Conservation (phyloP, 192 early-diverging fungal genomes). For the Rhizoclosmatium globosum region DNA sequence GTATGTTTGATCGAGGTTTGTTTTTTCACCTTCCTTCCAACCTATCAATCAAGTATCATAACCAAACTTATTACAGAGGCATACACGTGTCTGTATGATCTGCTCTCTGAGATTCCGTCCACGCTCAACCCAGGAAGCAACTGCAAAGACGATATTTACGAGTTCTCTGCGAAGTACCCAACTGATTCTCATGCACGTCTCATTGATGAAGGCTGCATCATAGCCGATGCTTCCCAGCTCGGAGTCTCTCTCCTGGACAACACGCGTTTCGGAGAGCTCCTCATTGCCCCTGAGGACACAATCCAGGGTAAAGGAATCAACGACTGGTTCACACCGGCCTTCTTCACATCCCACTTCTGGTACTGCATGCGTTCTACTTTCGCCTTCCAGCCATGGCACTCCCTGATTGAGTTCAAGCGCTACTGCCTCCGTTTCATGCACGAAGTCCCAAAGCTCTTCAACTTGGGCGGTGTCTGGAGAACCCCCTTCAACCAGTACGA, state of each 20-base stretch:
- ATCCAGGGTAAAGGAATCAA: conserved; percentile 42
- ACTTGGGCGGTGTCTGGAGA: conserved; percentile 43
- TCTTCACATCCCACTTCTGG: conserved; percentile 49
- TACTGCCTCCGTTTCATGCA: conserved; percentile 46
- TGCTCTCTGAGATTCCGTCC: conserved; percentile 47
- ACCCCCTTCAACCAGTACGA: conserved; percentile 49
- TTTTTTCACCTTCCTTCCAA: neutral
- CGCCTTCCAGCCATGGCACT: conserved; percentile 52
- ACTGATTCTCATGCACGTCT: conserved; percentile 40
- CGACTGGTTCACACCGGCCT: conserved; percentile 44
- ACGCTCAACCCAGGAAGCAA: conserved; percentile 29
- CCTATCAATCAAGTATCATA: neutral
- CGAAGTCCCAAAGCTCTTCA: conserved; percentile 43
- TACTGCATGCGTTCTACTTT: conserved; percentile 43
- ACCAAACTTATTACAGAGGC: conserved; percentile 31
- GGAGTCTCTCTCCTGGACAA: conserved; percentile 38
- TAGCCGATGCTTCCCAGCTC: conserved; percentile 32
- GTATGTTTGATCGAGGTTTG: conserved; percentile 44
- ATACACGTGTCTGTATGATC: conserved; percentile 38
- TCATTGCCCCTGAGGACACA: conserved; percentile 32
- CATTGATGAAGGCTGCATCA: conserved; percentile 35
- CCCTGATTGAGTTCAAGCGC: conserved; percentile 45
- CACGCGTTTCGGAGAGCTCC: conserved; percentile 25
- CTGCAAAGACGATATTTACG: conserved; percentile 43
- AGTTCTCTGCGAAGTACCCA: conserved; percentile 31